Base-by-base conservation (phyloP, 2,329 filamentous ascomycete genomes). In the Ascochyta fabae region DNA sequence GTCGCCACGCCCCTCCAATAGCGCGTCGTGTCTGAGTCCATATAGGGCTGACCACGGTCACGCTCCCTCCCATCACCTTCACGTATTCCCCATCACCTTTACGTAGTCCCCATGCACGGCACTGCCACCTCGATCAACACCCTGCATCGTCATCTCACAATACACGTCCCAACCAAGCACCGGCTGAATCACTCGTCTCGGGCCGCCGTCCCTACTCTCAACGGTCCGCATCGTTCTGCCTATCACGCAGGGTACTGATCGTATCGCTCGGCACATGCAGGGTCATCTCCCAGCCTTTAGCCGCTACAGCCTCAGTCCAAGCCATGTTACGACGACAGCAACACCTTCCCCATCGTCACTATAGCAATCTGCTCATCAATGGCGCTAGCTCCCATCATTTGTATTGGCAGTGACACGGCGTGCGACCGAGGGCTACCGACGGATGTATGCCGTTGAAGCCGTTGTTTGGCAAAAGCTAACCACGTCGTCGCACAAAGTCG, bases 281-380 rank as follows among this genome's bases (percentile, higher is more conserved):
- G 54, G 52, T 61, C 53, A 60, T 69, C 62, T 65, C 60, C 58
- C 62, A 54, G 26, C 60, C 62, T 73, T 73, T 73, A 55, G 59
- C 66, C 60, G 64, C 61, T 58, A 41, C 64, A 60, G 56, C 64
- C 58, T 55, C 56, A 56, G 42, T 33, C 51, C 43, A 59, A 65
- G 62, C 60, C 60, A 58, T 41, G 47, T 49, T 48, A 49, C 57
- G 58, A 45, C 41, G 45, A 45, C 61, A 58, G 29, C 50, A 38
- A 34, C 31, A 16, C 33, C 16, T 34, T 22, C 48, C 43, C 40
- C 29, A 44, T 35, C 26, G 16, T 27, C 29, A 12, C 24, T 24
- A 15, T 31, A 34, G 19, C 58, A 55, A 35, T 46, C 34, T 27
- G n/a, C 23, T 41, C 29, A 10, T 19, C 35, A 48, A 48, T 46